Evolutionary conservation across 2,329 filamentous ascomycete species (phyloP).

Genomic region (Nemania sp.): DNA sequence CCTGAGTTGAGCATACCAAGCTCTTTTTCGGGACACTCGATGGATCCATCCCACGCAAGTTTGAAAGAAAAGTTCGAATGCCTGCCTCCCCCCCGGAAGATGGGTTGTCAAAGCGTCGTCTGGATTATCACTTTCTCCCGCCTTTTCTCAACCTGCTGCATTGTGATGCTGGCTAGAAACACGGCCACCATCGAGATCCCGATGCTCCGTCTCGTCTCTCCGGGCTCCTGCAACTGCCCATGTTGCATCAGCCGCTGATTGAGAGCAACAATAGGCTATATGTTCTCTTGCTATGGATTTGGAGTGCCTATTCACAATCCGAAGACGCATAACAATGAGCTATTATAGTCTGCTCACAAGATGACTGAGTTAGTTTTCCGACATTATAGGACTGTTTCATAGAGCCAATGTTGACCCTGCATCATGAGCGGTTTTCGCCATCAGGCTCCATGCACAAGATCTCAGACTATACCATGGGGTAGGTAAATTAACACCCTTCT

Average conservation of each 20-base stretch:
- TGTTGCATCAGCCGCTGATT: too few relatives aligned
- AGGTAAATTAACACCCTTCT: slow-evolving; percentile 23
- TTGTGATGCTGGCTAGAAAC: too few relatives aligned
- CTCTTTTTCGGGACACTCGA: too few relatives aligned
- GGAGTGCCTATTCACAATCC: not conserved
- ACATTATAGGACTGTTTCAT: slow-evolving; percentile 9
- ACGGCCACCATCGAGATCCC: too few relatives aligned
- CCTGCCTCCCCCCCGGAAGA: too few relatives aligned
- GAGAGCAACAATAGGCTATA: not conserved
- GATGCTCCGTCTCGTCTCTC: not conserved
- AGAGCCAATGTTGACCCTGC: slow-evolving; percentile 8
- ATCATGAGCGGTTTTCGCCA: slow-evolving; percentile 13
- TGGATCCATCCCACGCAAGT: too few relatives aligned
- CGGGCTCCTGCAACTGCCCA: not conserved
- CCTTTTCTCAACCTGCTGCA: not conserved
- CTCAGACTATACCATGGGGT: slow-evolving; percentile 18
- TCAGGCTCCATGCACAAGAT: slow-evolving; percentile 23
- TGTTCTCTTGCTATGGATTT: not conserved
- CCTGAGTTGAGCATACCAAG: slow-evolving; percentile 12
- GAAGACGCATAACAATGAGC: not conserved
- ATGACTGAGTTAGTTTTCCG: slow-evolving; percentile 7
- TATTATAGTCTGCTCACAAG: not conserved
- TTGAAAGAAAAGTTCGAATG: too few relatives aligned
- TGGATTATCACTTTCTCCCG: not conserved
- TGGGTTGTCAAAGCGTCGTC: too few relatives aligned